These are phyloP conservation scores for Scenedesmus sp. DNA, from an alignment of 163 green algal species.

Conservation along the genomic window DNA sequence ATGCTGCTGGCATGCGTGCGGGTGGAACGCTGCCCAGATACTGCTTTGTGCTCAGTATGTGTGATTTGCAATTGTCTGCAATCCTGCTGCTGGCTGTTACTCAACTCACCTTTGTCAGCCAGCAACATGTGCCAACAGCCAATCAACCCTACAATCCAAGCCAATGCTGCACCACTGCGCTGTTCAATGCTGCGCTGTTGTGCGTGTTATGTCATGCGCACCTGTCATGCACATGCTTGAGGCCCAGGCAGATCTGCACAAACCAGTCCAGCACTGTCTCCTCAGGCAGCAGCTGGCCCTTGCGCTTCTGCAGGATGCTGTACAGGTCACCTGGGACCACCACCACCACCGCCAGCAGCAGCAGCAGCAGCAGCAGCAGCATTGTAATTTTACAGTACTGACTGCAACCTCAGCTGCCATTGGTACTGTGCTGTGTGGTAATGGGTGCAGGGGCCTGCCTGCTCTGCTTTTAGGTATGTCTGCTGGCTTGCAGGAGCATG, in stretches of 20 bases:
- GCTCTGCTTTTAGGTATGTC: too few species aligned
- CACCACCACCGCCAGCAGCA: neutral
- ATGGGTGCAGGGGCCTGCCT: neutral
- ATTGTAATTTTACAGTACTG: neutral
- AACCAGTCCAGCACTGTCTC: constrained; percentile 85
- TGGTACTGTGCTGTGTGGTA: neutral
- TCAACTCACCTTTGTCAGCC: too few species aligned
- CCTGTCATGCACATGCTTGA: constrained; percentile 88
- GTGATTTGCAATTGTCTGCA: neutral
- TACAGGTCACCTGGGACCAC: constrained; percentile 82
- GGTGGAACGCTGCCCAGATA: neutral
- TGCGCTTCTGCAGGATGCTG: constrained; percentile 74
- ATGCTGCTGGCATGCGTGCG: too few species aligned
- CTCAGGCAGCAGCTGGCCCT: constrained; percentile 71
- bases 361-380: constrained; percentile 11
- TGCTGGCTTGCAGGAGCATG: neutral
- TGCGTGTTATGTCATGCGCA: too few species aligned
- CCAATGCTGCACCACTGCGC: too few species aligned
- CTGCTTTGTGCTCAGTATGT: neutral
- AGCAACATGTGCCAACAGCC: too few species aligned
- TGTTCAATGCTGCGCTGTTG: too few species aligned
- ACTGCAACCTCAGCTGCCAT: neutral
- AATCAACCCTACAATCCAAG: too few species aligned
- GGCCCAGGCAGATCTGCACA: constrained; percentile 84
- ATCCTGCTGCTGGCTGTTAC: neutral